Conservation (phyloP, 2,329 filamentous ascomycete species). For the Akanthomyces lecanii region DNA sequence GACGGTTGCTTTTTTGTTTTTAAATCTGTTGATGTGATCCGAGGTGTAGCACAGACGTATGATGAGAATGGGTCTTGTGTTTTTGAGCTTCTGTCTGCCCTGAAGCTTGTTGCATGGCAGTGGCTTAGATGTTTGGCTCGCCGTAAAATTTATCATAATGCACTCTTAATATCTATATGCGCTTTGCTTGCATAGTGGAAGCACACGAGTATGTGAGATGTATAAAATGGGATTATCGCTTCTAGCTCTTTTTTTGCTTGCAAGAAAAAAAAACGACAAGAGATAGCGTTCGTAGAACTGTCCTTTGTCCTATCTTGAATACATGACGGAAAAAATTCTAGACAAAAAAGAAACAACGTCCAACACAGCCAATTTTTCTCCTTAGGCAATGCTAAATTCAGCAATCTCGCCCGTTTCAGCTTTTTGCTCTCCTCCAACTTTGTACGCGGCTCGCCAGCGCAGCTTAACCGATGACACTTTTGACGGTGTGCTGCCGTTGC, state of each 20-base stretch:
- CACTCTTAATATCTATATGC: too few species aligned
- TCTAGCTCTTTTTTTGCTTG: neutral
- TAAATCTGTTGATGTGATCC: too few species aligned
- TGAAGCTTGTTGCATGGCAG: too few species aligned
- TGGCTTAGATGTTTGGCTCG: too few species aligned
- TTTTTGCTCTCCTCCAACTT: conserved; percentile 59
- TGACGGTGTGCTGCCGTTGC: conserved; percentile 53
- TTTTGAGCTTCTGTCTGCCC: too few species aligned
- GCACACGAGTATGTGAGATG: neutral
- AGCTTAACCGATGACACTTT: conserved; percentile 82
- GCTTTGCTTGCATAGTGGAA: too few species aligned
- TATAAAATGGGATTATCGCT: neutral
- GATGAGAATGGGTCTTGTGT: too few species aligned
- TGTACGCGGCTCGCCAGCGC: conserved; percentile 83
- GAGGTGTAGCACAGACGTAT: too few species aligned
- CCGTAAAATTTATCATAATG: too few species aligned
- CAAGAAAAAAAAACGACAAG: neutral
- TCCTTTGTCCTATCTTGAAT: neutral
- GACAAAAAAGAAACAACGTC: neutral
- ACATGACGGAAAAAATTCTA: conserved; percentile 3
- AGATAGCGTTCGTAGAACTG: neutral
- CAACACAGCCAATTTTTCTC: neutral
- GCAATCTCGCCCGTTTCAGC: conserved; percentile 83
- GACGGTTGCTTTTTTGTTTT: neutral
- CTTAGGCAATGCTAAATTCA: conserved; percentile 67